phyloP scores from a whole-genome alignment of 2,329 filamentous ascomycete genomes.

The Fusarium armeniacum region DNA sequence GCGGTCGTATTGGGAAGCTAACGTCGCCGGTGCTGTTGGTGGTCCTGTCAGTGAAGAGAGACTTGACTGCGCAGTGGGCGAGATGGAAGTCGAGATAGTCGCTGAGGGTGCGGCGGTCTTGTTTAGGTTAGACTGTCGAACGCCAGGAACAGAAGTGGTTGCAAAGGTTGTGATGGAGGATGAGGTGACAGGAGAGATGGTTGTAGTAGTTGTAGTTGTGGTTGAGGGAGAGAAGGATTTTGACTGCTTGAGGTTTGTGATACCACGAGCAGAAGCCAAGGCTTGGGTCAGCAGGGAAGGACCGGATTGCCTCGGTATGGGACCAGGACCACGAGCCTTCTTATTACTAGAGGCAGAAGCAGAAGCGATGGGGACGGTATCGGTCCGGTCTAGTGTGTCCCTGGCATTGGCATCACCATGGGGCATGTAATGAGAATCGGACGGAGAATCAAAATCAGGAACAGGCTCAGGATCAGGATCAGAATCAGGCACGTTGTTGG shows the following conservation, averaged over 20 bases:
- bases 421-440: conserved; percentile 45
- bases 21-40: conserved; percentile 24
- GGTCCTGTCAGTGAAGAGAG: conserved; percentile 23
- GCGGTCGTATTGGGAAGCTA: conserved; percentile 40
- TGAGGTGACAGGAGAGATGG: conserved; percentile 33
- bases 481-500: conserved; percentile 47
- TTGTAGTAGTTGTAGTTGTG: conserved; percentile 21
- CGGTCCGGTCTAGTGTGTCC: conserved; percentile 31
- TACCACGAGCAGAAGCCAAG: conserved; percentile 70
- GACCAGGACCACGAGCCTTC: conserved; percentile 59
- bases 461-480: conserved; percentile 43
- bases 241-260: conserved; percentile 49
- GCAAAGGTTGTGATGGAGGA: conserved; percentile 22
- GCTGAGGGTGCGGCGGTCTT: conserved; percentile 28
- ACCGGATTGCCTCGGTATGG: conserved; percentile 61
- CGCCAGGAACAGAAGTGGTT: conserved; percentile 8
- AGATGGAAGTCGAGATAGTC: conserved; percentile 28
- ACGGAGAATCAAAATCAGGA: conserved; percentile 45
- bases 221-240: conserved; percentile 31
- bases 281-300: conserved; percentile 71
- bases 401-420: conserved; percentile 47
- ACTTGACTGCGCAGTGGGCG: conserved; percentile 23
- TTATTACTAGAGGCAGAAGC: conserved; percentile 54
- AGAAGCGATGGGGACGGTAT: conserved; percentile 31
- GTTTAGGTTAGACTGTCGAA: conserved; percentile 33